Evolutionary conservation across 768 basidiomycete genomes (phyloP), one percentile per base, ranked within the genome.

Genomic region (Hypsizygus marmoreus): DNA sequence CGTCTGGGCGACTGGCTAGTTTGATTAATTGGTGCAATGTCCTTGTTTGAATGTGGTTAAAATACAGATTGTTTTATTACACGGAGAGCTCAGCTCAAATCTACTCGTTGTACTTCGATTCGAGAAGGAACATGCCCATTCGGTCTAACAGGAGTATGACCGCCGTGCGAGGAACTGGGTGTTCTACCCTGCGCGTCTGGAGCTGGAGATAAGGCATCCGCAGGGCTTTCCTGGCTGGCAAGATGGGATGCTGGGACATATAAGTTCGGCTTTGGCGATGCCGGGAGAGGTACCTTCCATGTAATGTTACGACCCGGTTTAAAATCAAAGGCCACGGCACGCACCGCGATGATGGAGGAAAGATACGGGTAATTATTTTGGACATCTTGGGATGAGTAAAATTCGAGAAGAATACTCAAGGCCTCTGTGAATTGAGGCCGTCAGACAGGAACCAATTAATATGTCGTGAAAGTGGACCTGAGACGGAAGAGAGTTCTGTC

Each of bases 371-470:
- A 72, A 3, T 65, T 62, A 12, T 51, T 61, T 42, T 72, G 66
- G 10, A 68, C 57, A 51, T 86, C 83, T 58, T 87, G 87, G 0
- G 77, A 77, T 12, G 70, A 67, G 62, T 89, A 91, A 58, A 88
- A 89, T 58, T 89, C 86, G 0, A 89, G 68, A 24, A 91, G 67
- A 30, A 89, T 81, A 42, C 71, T 66, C 42, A 89, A 63, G 3
- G 80, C 77, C 49, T 86, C 88, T 91, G 51, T 14, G 17, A 50
- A 23, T 16, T n/a, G 17, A 54, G 43, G 49, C 33, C 19, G n/a
- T 47, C 22, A 50, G 45, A 35, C 11, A 26, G 20, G 43, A 28
- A 23, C 30, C 16, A 34, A 47, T 10, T 16, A 35, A 19, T 29
- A 40, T 23, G 41, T 26, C 12, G 23, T 24, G 46, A 37, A 20